Evolutionary conservation across 306 rosid species (phyloP).

Genomic region (Castanea sativa): DNA sequence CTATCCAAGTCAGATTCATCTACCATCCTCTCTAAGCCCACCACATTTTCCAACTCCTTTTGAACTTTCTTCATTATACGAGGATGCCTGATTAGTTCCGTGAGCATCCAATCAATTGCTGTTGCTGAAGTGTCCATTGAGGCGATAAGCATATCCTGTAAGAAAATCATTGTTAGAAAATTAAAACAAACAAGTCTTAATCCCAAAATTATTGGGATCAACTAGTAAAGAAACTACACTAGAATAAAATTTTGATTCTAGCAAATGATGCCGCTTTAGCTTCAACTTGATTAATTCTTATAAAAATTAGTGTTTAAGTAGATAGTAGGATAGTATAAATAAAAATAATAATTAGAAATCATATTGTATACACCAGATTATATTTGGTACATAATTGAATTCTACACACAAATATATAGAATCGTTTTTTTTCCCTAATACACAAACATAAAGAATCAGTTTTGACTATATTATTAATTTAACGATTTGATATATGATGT

Average conservation of each 20-base stretch:
- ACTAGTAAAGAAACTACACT: too few species aligned
- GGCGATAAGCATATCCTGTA: conserved; percentile 54
- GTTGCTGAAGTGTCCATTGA: conserved; percentile 58
- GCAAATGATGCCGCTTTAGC: too few species aligned
- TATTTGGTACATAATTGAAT: too few species aligned
- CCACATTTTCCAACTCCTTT: conserved; percentile 42
- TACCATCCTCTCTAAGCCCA: conserved; percentile 57
- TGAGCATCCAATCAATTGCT: conserved; percentile 49
- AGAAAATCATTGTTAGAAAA: background rate
- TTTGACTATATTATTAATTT: too few species aligned
- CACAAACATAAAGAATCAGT: too few species aligned
- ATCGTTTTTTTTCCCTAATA: too few species aligned
- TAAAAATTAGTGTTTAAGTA: background rate
- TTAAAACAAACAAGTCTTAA: background rate
- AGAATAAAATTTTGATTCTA: too few species aligned
- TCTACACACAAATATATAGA: too few species aligned
- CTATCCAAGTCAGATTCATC: conserved; percentile 55
- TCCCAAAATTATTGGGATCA: background rate
- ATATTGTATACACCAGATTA: background rate
- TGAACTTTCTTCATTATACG: conserved; percentile 57
- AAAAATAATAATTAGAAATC: background rate
- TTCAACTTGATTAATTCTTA: too few species aligned
- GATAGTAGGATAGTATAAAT: too few species aligned
- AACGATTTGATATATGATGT: background rate
- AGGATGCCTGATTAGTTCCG: conserved; percentile 54